phyloP scores from a whole-genome alignment of 1,284 basidiomycete genomes.

The Cryptococcus sp. region DNA sequence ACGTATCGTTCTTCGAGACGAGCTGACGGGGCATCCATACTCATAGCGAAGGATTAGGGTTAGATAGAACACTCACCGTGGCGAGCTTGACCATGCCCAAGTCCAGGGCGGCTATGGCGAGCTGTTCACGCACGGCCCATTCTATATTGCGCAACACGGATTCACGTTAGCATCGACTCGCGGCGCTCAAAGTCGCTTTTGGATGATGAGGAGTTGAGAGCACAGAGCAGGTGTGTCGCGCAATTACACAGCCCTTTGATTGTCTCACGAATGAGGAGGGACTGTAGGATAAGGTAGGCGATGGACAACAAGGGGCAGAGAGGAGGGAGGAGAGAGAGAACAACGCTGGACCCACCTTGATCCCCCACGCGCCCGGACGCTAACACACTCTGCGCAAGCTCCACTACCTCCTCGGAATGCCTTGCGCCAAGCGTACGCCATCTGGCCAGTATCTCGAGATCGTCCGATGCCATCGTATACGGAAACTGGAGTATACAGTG shows the following conservation, averaged over 20 bases:
- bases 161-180: neutral
- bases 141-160: slow-evolving; percentile 54
- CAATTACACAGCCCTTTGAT: too few species aligned
- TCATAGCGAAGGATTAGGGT: neutral
- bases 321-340: neutral
- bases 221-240: too few species aligned
- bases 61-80: slow-evolving; percentile 62
- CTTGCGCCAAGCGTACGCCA: slow-evolving; percentile 68
- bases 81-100: slow-evolving; percentile 76
- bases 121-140: slow-evolving; percentile 86
- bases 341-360: slow-evolving; percentile 29
- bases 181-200: too few species aligned
- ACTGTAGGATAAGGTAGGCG: neutral
- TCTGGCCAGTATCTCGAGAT: slow-evolving; percentile 67
- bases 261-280: too few species aligned
- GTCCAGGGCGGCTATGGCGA: slow-evolving; percentile 83
- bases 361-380: slow-evolving; percentile 42
- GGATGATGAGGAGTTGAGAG: too few species aligned
- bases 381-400: slow-evolving; percentile 64
- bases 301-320: neutral
- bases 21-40: neutral
- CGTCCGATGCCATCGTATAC: slow-evolving; percentile 39
- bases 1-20: too few species aligned
- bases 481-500: neutral
- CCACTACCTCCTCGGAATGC: slow-evolving; percentile 70